Evolutionary conservation across 257 asterid genomes (phyloP).

Genomic region (Buddleja alternifolia): DNA sequence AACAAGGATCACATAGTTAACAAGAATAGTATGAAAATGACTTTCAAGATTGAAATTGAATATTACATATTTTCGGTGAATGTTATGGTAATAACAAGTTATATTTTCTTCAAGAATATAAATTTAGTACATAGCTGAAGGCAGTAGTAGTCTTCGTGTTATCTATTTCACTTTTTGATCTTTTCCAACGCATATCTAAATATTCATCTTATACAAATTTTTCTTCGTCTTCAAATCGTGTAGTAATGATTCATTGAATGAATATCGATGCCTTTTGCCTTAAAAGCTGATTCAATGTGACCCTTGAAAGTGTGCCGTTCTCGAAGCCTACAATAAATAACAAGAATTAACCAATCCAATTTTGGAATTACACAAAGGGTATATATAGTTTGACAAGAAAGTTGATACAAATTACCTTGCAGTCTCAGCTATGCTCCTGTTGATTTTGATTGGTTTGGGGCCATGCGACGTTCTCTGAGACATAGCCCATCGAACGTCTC

Average conservation of each 20-base stretch:
- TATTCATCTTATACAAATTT: neutral
- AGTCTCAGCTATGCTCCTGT: constrained; percentile 7
- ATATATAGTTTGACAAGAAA: neutral
- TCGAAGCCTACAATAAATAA: neutral
- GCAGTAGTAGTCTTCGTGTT: too few relatives aligned
- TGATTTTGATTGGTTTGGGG: neutral
- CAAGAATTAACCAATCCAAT: neutral
- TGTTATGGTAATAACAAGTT: too few relatives aligned
- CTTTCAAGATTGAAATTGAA: too few relatives aligned
- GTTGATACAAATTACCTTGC: constrained; percentile 7
- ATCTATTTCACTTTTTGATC: neutral
- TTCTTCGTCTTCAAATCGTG: constrained; percentile 4
- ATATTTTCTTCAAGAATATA: too few relatives aligned
- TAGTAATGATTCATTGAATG: constrained; percentile 11
- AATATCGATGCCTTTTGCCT: constrained; percentile 14
- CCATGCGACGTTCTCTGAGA: constrained; percentile 15
- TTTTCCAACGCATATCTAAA: neutral
- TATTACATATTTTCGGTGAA: too few relatives aligned
- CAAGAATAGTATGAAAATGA: too few relatives aligned
- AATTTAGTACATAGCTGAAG: too few relatives aligned
- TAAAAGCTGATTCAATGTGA: constrained; percentile 23
- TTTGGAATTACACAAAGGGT: neutral
- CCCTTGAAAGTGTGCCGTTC: constrained; percentile 17
- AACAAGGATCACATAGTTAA: too few relatives aligned
- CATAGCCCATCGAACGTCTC: neutral